Base-by-base conservation (phyloP, 345 rosid species). In the Raphanus sativus region DNA sequence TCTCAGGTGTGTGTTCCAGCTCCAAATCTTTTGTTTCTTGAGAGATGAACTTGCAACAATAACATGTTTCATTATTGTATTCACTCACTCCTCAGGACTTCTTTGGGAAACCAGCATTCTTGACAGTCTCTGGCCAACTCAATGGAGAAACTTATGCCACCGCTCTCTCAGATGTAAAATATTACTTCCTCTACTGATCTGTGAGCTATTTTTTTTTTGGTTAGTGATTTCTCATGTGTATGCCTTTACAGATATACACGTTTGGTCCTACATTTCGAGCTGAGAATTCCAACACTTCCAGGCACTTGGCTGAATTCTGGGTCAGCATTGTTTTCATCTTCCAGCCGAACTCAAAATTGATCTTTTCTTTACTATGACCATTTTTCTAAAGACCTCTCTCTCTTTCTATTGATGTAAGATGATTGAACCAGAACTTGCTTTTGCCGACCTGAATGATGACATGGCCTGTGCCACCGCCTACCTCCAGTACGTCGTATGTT, bases 401-500 rank as follows among this genome's bases (percentile, higher is more conserved):
- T 73, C 56, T 69, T 73, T 69, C 45, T 62, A 69, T 69, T 11
- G 48, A 6, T 62, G 33, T 76, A 64, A 92, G 99, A 95, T 95
- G 97, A 95, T 95, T 87, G 99, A 95, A 81, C 99, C 99, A 29
- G 99, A 95, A 80, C 94, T 95, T 68, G 99, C 99, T 81, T 92
- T 91, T 87, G 98, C 99, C 66, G 93, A 95, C 84, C 89, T 95
- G 76, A 77, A 89, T 74, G 99, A 92, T 81, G 98, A 92, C 89
- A 92, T 92, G 99, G 96, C 98, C 34, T 95, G 99, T 81, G 98
- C 99, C 75, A 81, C 98, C 55, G 98, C 99, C 84, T 95, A 92
- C 91, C 99, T 95, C 96, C 99, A 95, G 97, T 92, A 95, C 69
- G 98, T 90, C 86, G 99, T 95, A 95, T 82, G 99, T 92, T 89